These are phyloP conservation scores for Pseudogymnoascus sp. DNA, from an alignment of 2,329 filamentous ascomycete genomes.

Conservation along the genomic window DNA sequence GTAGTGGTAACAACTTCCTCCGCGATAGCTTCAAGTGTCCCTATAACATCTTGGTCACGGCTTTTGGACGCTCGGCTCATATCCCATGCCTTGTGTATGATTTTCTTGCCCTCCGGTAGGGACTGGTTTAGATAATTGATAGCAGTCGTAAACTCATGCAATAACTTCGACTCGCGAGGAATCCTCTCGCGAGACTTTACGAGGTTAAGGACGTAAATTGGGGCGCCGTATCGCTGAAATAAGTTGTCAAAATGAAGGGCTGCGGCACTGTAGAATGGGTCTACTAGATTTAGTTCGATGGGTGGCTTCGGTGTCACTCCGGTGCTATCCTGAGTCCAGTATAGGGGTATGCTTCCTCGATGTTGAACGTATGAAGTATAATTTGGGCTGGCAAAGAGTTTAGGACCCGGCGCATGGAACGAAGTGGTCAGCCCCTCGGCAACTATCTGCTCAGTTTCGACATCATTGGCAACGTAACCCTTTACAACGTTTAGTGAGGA, in stretches of 20 bases:
- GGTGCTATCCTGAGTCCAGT: constrained; percentile 95
- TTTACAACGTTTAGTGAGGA: constrained; percentile 16
- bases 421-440: constrained; percentile 91
- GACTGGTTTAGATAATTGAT: constrained; percentile 93
- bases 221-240: constrained; percentile 86
- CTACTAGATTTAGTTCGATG: constrained; percentile 89
- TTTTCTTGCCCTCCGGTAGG: constrained; percentile 71
- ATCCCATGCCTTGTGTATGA: constrained; percentile 92
- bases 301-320: constrained; percentile 94
- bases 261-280: constrained; percentile 90
- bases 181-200: constrained; percentile 83
- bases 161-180: constrained; percentile 82
- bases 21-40: constrained; percentile 79
- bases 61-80: constrained; percentile 95
- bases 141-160: constrained; percentile 79
- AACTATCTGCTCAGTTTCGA: constrained; percentile 97
- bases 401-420: constrained; percentile 83
- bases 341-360: constrained; percentile 88
- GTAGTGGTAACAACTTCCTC: constrained; percentile 79
- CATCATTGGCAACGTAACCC: constrained; percentile 95
- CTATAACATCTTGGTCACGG: constrained; percentile 88
- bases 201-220: constrained; percentile 84
- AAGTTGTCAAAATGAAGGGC: constrained; percentile 92
- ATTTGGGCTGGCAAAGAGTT: constrained; percentile 76
- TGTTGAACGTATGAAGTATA: constrained; percentile 98